phyloP scores from a whole-genome alignment of 169 alveolate species.

The Cryptosporidium parvum region DNA sequence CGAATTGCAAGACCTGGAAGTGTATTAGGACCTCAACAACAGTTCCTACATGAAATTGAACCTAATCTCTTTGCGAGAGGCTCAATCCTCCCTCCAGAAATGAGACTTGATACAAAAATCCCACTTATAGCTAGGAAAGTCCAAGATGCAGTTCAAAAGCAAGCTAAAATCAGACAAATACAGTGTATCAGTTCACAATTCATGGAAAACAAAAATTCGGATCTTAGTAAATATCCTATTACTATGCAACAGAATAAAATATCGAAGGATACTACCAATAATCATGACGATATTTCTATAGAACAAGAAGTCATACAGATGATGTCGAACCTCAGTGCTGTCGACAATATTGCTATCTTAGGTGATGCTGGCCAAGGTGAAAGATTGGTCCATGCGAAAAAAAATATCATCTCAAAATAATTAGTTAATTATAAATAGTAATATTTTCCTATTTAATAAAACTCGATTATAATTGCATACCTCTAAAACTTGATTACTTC shows the following conservation, averaged over 20 bases:
- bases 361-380: constrained; percentile 86
- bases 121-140: constrained; percentile 56
- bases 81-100: constrained; percentile 35
- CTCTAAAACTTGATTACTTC: constrained; percentile 1
- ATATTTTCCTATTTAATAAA: constrained; percentile 27
- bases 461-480: constrained; percentile 5
- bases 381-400: constrained; percentile 82
- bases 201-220: constrained; percentile 18
- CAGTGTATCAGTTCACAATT: constrained; percentile 21
- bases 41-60: constrained; percentile 65
- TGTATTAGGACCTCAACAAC: constrained; percentile 95
- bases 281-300: constrained; percentile 12
- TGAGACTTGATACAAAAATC: constrained; percentile 37
- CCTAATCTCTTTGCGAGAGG: constrained; percentile 67
- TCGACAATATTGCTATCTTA: constrained; percentile 62
- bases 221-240: constrained; percentile 13
- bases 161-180: constrained; percentile 31
- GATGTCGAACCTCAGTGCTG: constrained; percentile 70
- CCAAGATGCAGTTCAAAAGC: constrained; percentile 47
- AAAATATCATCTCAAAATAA: constrained; percentile 24
- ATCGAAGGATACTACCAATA: constrained; percentile 21
- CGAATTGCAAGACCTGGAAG: constrained; percentile 95
- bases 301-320: constrained; percentile 66
- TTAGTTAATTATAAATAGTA: constrained; percentile 34
- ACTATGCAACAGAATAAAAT: constrained; percentile 15